A percentile compares a stretch with the other conserved stretches of the same genome.
phyloP scores from a whole-genome alignment of 2,329 filamentous ascomycete species.

The Colletotrichum lini region DNA sequence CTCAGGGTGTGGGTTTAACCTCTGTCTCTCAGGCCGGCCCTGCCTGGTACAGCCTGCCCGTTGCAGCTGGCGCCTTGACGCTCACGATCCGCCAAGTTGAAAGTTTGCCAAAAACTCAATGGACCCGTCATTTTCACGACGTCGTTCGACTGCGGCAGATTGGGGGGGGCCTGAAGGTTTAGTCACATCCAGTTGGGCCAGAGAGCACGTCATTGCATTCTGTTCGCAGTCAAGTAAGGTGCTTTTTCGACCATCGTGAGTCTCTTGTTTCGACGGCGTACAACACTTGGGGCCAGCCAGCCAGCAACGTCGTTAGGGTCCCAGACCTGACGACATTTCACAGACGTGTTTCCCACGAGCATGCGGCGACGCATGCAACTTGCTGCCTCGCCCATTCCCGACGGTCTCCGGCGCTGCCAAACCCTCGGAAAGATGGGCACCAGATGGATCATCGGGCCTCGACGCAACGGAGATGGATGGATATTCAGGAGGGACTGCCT shows the following conservation, averaged over 20 bases:
- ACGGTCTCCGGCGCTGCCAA: background rate
- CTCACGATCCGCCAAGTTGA: conserved; percentile 21
- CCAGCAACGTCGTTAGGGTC: background rate
- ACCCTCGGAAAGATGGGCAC: background rate
- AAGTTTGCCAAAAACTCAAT: conserved; percentile 30
- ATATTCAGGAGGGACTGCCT: conserved; percentile 36
- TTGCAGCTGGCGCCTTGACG: conserved; percentile 18
- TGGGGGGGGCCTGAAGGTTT: conserved; percentile 2
- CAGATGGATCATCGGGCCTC: conserved; percentile 14
- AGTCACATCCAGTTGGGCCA: conserved; percentile 1
- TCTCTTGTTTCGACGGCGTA: conserved; percentile 7
- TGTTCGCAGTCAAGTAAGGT: background rate
- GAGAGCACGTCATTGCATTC: conserved; percentile 31
- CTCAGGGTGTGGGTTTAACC: conserved; percentile 17
- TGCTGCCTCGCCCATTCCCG: too few relatives aligned
- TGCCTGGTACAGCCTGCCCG: background rate
- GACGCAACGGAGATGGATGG: background rate
- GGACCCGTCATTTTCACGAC: conserved; percentile 27
- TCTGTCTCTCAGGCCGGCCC: background rate
- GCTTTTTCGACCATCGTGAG: conserved; percentile 13
- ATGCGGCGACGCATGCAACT: background rate
- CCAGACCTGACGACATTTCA: conserved; percentile 13
- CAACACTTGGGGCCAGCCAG: background rate
- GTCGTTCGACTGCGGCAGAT: conserved; percentile 17
- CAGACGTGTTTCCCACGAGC: background rate